A percentile compares a stretch with the other conserved stretches of the same genome.
Evolutionary conservation across 495 filamentous ascomycete species (phyloP).

Genomic region (Penicillium steckii): DNA sequence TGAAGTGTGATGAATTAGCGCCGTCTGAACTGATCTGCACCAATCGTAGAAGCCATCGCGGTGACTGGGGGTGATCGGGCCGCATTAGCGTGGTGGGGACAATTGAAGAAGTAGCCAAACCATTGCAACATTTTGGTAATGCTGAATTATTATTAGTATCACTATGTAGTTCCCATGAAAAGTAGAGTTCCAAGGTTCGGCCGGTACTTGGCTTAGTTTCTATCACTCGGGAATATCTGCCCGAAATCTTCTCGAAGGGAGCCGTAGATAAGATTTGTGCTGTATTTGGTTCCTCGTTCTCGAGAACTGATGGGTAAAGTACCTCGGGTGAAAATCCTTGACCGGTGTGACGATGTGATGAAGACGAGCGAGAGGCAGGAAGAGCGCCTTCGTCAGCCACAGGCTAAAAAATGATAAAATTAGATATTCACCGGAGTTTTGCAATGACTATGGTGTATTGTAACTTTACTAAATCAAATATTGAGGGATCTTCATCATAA

Average conservation of each 20-base stretch:
- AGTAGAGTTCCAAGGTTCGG: neutral
- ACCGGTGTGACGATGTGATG: neutral
- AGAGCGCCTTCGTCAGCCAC: no score
- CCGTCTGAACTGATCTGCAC: slow-evolving; percentile 20
- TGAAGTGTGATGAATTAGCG: slow-evolving; percentile 27
- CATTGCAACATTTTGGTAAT: neutral
- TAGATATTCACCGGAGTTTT: no score
- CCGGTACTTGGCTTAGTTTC: neutral
- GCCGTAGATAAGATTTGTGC: neutral
- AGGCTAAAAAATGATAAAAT: no score
- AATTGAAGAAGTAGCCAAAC: slow-evolving; percentile 1
- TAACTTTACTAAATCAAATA: no score
- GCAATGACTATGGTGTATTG: no score
- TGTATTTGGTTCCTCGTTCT: neutral
- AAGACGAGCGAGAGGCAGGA: neutral
- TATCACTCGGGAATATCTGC: neutral
- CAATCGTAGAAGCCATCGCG: neutral
- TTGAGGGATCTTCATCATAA: no score
- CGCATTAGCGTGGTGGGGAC: slow-evolving; percentile 27
- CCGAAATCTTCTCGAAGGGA: neutral
- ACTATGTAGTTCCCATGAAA: neutral
- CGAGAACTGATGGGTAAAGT: no score
- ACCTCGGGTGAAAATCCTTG: neutral
- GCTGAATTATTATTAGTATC: neutral
- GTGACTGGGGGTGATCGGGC: slow-evolving; percentile 26